Evolutionary conservation across 106 monocot genomes (phyloP), one percentile per base, ranked within the genome.

Genomic region (Iris macrosiphon): DNA sequence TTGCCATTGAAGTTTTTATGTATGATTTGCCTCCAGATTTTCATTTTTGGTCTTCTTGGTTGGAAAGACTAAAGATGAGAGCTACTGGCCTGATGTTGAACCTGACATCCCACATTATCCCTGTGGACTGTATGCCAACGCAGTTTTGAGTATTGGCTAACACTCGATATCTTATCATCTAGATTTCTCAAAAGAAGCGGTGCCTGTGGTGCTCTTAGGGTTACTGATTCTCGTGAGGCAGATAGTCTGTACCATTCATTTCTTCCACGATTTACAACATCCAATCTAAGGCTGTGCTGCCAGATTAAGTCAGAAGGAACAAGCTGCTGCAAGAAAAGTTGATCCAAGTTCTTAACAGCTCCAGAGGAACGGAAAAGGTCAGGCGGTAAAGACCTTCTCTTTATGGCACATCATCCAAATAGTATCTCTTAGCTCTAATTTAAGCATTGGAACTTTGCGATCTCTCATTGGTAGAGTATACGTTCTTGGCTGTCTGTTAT

Each of bases 121-220:
- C 16, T 80, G 89, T 12, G 89, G 89, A 20, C 59, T 90, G 49
- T 84, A 90, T 57, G 80, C 19, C 89, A 90, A 55, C 89, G 84
- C 44, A 84, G 84, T 35, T 72, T 84, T 25, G 89, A 84, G 69
- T 90, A 81, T 31, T 90, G 84, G 84, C 80, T 90, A 12, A 84
- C 84, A 10, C 34, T 90, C 45, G 89, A 90, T 58, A 64, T 90
- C 25, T 48, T 90, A 28, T 71, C 84, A 1, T 84, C 89, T 0
- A 64, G 27, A 34, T 61, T 64, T 26, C 41, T 56, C 9, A 53
- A 51, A 12, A 48, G 75, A 19, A 42, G 18, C 2, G 42, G 56
- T 22, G 61, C 52, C 0, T 90, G 80, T 40, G 66, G 40, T 14
- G 84, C 89, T 33, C 52, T 84, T 3, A 66, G 89, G 42, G 84